These are phyloP conservation scores for Cyclanthera cordifolia DNA, from an alignment of 306 rosid genomes.

Conservation along the genomic window DNA sequence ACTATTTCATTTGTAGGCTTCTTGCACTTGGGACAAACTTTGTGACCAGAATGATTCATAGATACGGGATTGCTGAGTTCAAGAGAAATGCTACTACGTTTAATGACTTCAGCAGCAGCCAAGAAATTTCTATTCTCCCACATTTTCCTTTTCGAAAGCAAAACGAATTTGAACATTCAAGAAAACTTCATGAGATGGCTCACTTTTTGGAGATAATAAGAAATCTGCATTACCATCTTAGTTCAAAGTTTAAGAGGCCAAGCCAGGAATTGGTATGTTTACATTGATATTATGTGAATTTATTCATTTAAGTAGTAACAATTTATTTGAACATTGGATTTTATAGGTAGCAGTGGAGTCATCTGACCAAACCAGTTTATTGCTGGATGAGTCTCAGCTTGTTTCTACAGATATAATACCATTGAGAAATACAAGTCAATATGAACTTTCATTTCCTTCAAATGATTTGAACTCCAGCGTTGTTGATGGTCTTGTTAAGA, in stretches of 20 bases:
- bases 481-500: conserved; percentile 44
- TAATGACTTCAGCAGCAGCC: conserved; percentile 22
- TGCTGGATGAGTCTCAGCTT: conserved; percentile 48
- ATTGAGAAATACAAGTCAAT: conserved; percentile 35
- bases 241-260: conserved; percentile 59
- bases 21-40: conserved; percentile 71
- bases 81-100: conserved; percentile 28
- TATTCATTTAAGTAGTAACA: not conserved
- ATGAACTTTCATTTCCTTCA: conserved; percentile 38
- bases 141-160: conserved; percentile 31
- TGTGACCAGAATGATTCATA: conserved; percentile 76
- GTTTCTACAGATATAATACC: conserved; percentile 37
- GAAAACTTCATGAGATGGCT: conserved; percentile 74
- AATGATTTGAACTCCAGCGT: conserved; percentile 24
- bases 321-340: conserved; percentile 1
- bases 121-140: conserved; percentile 49
- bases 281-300: not conserved
- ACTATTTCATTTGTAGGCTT: conserved; percentile 45
- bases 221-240: conserved; percentile 62
- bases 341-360: conserved; percentile 51
- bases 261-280: conserved; percentile 55
- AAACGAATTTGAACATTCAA: conserved; percentile 39
- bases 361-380: conserved; percentile 26
- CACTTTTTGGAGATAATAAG: conserved; percentile 83
- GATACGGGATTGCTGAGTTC: conserved; percentile 55